These are phyloP conservation scores for Trypanosoma conorhini DNA, from an alignment of 208 protist species.

Conservation along the genomic window DNA sequence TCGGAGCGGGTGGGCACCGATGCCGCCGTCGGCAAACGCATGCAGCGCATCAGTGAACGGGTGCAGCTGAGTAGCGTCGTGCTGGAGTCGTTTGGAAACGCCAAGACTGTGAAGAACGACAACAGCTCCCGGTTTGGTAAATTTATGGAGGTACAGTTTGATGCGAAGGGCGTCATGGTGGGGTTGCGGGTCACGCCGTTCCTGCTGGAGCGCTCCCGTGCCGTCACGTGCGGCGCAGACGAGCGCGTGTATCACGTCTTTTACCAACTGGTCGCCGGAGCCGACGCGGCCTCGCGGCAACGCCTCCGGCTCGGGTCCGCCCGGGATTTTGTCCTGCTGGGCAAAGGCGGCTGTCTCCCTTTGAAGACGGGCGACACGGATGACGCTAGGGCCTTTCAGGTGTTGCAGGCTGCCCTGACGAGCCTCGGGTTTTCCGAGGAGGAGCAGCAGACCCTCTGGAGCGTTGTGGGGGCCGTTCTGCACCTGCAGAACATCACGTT, in stretches of 20 bases:
- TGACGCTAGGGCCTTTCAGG: slow-evolving; percentile 26
- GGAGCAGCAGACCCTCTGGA: slow-evolving; percentile 29
- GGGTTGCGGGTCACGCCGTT: slow-evolving; percentile 38
- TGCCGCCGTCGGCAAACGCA: slow-evolving; percentile 1
- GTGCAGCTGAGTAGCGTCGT: slow-evolving; percentile 50
- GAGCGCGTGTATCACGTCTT: slow-evolving; percentile 90
- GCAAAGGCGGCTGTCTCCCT: slow-evolving; percentile 15
- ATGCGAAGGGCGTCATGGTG: slow-evolving; percentile 33
- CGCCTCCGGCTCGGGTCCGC: slow-evolving; percentile 26
- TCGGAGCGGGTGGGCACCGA: slow-evolving; percentile 24
- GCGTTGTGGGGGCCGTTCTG: slow-evolving; percentile 27
- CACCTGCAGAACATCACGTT: slow-evolving; percentile 39
- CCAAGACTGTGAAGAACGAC: slow-evolving; percentile 80
- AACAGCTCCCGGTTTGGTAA: slow-evolving; percentile 83
- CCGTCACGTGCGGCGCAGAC: slow-evolving; percentile 36
- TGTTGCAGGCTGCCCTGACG: slow-evolving; percentile 12
- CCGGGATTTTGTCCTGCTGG: slow-evolving; percentile 22
- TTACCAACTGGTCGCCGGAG: slow-evolving; percentile 74
- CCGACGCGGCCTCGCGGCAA: slow-evolving; percentile 7
- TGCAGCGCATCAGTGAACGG: slow-evolving; percentile 45
- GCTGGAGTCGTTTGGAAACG: slow-evolving; percentile 86
- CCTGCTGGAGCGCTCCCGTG: slow-evolving; percentile 50
- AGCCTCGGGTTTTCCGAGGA: slow-evolving; percentile 20
- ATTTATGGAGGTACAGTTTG: slow-evolving; percentile 80
- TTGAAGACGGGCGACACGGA: slow-evolving; percentile 18